A percentile compares a stretch with the other conserved stretches of the same genome.
phyloP scores from a whole-genome alignment of 1,284 basidiomycete species.

The Ustilago bromivora region DNA sequence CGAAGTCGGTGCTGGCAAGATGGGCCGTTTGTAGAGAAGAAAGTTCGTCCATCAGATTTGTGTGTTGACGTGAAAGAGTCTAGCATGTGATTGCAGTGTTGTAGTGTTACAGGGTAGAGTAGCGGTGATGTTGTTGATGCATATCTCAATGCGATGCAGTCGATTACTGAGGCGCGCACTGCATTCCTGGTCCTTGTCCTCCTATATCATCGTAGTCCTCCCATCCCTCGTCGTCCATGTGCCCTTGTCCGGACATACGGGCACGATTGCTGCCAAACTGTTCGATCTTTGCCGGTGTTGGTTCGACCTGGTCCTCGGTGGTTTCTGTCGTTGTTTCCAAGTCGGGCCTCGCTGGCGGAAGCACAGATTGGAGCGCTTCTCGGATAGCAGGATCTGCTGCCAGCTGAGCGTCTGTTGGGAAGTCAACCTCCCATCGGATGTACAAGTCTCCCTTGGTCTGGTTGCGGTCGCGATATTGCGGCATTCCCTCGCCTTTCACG shows the following conservation, averaged over 20 bases:
- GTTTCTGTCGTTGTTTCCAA: conserved; percentile 37
- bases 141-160: neutral
- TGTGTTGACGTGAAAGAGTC: neutral
- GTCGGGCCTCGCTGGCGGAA: conserved; percentile 55
- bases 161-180: conserved; percentile 57
- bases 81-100: conserved; percentile 5
- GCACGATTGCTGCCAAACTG: conserved; percentile 54
- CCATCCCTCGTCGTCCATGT: conserved; percentile 51
- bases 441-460: conserved; percentile 59
- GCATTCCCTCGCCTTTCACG: conserved; percentile 65
- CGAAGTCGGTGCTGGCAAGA: conserved; percentile 48
- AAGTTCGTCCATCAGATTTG: neutral
- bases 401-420: conserved; percentile 58
- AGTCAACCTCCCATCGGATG: conserved; percentile 64
- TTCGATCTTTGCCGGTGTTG: conserved; percentile 32
- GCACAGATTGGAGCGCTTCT: conserved; percentile 34
- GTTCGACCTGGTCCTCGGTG: conserved; percentile 45
- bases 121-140: conserved; percentile 18
- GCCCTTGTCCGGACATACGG: conserved; percentile 39
- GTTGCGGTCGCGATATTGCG: conserved; percentile 50
- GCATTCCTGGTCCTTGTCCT: conserved; percentile 55
- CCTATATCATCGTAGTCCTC: conserved; percentile 49
- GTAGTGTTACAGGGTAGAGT: conserved; percentile 25
- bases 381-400: conserved; percentile 29
- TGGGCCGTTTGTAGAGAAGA: conserved; percentile 36